phyloP scores from a whole-genome alignment of 2,329 filamentous ascomycete species.

The Pseudogymnoascus sp. region DNA sequence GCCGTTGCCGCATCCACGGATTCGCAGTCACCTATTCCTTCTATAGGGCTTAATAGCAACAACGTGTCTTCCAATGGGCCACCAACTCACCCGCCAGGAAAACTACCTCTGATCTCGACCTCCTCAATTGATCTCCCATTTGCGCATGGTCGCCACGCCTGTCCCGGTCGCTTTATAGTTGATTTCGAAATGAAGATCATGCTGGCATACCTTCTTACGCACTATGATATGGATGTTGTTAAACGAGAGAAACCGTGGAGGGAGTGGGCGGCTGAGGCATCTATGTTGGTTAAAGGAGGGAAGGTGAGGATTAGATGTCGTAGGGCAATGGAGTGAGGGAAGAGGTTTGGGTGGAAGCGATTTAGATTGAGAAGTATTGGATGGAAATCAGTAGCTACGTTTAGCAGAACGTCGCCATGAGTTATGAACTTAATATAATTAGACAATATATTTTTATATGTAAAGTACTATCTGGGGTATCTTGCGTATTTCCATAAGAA shows the following conservation, averaged over 20 bases:
- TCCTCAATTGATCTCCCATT: slow-evolving; percentile 22
- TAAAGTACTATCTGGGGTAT: not conserved
- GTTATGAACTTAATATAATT: not conserved
- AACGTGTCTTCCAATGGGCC: slow-evolving; percentile 1
- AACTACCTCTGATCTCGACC: slow-evolving; percentile 20
- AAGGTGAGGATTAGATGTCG: slow-evolving; percentile 18
- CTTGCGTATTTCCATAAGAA: not conserved
- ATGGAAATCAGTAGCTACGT: no score
- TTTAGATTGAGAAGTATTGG: no score
- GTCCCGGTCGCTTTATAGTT: slow-evolving; percentile 24
- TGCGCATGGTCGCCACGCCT: slow-evolving; percentile 26
- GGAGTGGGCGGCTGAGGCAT: slow-evolving; percentile 21
- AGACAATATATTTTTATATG: not conserved
- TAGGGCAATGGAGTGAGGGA: not conserved
- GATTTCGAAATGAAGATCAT: slow-evolving; percentile 22
- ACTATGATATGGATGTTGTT: slow-evolving; percentile 22
- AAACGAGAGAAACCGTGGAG: slow-evolving; percentile 21
- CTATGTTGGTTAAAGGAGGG: slow-evolving; percentile 22
- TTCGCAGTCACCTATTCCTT: not conserved
- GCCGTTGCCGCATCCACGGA: not conserved
- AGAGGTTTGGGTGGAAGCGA: not conserved
- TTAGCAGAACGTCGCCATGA: not conserved
- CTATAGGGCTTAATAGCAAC: not conserved
- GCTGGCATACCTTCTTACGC: slow-evolving; percentile 14
- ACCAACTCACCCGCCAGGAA: not conserved